These are phyloP conservation scores for Leishmania gerbilli DNA, from an alignment of 208 protist species.

Conservation along the genomic window DNA sequence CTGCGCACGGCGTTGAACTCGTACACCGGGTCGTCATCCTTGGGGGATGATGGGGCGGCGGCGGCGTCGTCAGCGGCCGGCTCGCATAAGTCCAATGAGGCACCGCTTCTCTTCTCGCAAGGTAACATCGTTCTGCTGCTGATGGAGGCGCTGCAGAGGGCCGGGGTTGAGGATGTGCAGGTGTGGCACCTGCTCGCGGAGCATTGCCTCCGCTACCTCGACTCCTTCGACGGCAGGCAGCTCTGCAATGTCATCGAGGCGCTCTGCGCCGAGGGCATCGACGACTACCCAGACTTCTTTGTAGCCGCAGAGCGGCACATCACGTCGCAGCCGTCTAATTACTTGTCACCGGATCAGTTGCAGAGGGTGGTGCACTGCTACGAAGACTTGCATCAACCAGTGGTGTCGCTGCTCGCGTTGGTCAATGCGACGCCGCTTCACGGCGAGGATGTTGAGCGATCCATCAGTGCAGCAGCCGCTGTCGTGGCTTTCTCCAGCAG, in stretches of 20 bases:
- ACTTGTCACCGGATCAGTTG: slow-evolving; percentile 59
- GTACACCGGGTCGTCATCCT: slow-evolving; percentile 18
- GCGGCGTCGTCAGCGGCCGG: neutral
- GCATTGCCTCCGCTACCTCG: slow-evolving; percentile 70
- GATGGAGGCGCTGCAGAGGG: slow-evolving; percentile 55
- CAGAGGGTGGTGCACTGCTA: slow-evolving; percentile 67
- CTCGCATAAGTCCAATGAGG: neutral
- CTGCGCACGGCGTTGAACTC: slow-evolving; percentile 46
- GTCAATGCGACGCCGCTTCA: slow-evolving; percentile 21
- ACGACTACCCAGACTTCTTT: slow-evolving; percentile 81
- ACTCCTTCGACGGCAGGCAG: slow-evolving; percentile 62
- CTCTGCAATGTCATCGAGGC: slow-evolving; percentile 60
- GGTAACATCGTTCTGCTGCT: slow-evolving; percentile 36
- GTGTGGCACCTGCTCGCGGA: slow-evolving; percentile 77
- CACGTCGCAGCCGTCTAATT: slow-evolving; percentile 36
- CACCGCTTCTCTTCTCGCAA: slow-evolving; percentile 20
- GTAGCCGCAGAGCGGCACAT: slow-evolving; percentile 70
- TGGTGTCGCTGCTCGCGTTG: slow-evolving; percentile 56
- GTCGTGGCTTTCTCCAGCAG: slow-evolving; percentile 19
- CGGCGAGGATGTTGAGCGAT: slow-evolving; percentile 24
- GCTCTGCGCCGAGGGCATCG: slow-evolving; percentile 51
- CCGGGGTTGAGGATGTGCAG: slow-evolving; percentile 58
- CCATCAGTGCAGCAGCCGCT: slow-evolving; percentile 26
- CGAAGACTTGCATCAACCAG: slow-evolving; percentile 61
- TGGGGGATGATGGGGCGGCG: neutral